A percentile compares a stretch with the other conserved stretches of the same genome.
Conservation (phyloP, 148 eudicot species). For the Limonium bicolor region DNA sequence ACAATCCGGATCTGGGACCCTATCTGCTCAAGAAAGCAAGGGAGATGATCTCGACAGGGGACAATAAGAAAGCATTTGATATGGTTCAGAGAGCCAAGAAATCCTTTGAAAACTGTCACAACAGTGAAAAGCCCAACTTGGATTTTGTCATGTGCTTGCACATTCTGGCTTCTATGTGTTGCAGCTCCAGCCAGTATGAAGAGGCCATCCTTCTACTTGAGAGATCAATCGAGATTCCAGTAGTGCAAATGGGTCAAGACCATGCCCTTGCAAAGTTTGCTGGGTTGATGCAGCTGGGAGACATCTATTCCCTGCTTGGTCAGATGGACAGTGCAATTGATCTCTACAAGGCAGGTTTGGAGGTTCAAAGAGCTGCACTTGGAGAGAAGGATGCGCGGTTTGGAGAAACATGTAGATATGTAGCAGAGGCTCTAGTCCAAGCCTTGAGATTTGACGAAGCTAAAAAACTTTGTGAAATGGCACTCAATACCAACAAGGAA, state of each 20-base stretch:
- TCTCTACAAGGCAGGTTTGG: conserved; percentile 45
- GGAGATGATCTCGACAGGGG: conserved; percentile 41
- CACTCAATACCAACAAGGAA: conserved; percentile 1
- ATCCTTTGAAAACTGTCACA: conserved; percentile 37
- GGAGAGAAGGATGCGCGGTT: conserved; percentile 65
- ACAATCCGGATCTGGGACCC: conserved; percentile 31
- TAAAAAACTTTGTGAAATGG: conserved; percentile 1
- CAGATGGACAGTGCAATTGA: conserved; percentile 46
- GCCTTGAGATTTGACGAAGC: conserved; percentile 8
- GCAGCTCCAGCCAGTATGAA: conserved; percentile 28
- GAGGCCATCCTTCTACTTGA: conserved; percentile 70
- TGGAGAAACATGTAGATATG: conserved; percentile 55
- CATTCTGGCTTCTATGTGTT: conserved; percentile 50
- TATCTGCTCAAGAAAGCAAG: conserved; percentile 73
- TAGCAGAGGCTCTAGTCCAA: conserved; percentile 7
- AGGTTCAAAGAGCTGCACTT: conserved; percentile 49
- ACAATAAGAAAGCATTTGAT: conserved; percentile 52
- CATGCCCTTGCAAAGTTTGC: conserved; percentile 80
- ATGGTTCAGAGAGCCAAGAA: conserved; percentile 53
- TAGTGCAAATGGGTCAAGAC: conserved; percentile 33
- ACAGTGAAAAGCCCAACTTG: conserved; percentile 31
- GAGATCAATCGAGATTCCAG: conserved; percentile 49
- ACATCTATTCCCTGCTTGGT: conserved; percentile 69
- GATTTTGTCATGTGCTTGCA: conserved; percentile 83
- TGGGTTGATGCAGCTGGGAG: conserved; percentile 90